Conservation (phyloP, 2,329 filamentous ascomycete species). For the Xylaria multiplex region DNA sequence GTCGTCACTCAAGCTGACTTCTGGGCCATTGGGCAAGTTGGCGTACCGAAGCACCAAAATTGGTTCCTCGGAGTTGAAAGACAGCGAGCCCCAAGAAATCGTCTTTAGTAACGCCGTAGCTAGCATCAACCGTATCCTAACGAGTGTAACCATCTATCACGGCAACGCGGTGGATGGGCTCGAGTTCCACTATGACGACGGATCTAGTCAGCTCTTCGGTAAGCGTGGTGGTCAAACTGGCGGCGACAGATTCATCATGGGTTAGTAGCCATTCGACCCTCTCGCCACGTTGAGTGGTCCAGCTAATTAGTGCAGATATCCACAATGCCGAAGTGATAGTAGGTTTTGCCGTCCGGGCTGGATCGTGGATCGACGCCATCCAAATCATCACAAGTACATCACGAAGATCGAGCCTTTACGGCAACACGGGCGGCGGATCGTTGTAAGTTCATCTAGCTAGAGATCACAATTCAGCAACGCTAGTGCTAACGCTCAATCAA, state of each 20-base stretch:
- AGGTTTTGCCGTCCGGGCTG: slow-evolving; percentile 84
- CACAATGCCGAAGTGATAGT: slow-evolving; percentile 86
- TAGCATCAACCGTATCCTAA: slow-evolving; percentile 77
- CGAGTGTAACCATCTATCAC: slow-evolving; percentile 79
- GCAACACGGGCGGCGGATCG: slow-evolving; percentile 81
- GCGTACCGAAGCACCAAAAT: slow-evolving; percentile 81
- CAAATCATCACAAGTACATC: slow-evolving; percentile 90
- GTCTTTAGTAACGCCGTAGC: slow-evolving; percentile 74
- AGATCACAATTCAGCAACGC: neutral
- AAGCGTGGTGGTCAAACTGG: slow-evolving; percentile 73
- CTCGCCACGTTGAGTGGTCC: neutral
- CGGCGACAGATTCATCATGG: slow-evolving; percentile 79
- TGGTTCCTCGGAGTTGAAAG: slow-evolving; percentile 76
- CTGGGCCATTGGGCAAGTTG: slow-evolving; percentile 68
- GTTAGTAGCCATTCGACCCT: slow-evolving; percentile 58
- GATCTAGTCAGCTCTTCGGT: slow-evolving; percentile 85
- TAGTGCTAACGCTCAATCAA: slow-evolving; percentile 53
- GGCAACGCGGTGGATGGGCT: slow-evolving; percentile 82
- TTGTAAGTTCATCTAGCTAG: slow-evolving; percentile 69
- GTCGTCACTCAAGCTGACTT: slow-evolving; percentile 78
- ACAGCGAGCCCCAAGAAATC: slow-evolving; percentile 75
- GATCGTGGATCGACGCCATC: slow-evolving; percentile 85
- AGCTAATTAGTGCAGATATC: slow-evolving; percentile 66
- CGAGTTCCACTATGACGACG: slow-evolving; percentile 93
- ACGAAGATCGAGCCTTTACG: slow-evolving; percentile 86